These are phyloP conservation scores for Ascochyta lentis DNA, from an alignment of 2,329 filamentous ascomycete genomes.

Conservation along the genomic window DNA sequence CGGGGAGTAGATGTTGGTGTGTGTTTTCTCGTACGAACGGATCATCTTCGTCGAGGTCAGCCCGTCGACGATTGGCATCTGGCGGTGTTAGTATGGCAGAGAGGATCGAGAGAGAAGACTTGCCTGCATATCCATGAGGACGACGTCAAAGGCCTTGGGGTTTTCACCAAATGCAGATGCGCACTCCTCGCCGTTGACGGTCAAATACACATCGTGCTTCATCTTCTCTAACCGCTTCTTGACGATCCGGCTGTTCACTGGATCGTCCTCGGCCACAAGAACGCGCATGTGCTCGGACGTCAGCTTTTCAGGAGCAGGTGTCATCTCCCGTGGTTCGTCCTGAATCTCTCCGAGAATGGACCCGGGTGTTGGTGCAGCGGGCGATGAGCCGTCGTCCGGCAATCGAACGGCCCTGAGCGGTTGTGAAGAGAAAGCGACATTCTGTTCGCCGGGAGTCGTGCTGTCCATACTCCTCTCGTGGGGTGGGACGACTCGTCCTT, in stretches of 20 bases:
- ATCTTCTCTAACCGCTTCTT: conserved; percentile 79
- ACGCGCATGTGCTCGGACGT: conserved; percentile 64
- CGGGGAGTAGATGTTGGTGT: conserved; percentile 62
- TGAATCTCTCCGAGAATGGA: conserved; percentile 40
- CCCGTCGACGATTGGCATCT: conserved; percentile 95
- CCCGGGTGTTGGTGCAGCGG: conserved; percentile 25
- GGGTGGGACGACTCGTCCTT: conserved; percentile 25
- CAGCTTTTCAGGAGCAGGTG: conserved; percentile 19
- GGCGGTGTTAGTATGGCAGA: conserved; percentile 7
- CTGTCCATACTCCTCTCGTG: conserved; percentile 54
- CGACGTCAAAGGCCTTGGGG: conserved; percentile 71
- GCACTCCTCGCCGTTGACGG: conserved; percentile 86
- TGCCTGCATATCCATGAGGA: conserved; percentile 94
- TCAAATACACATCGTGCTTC: conserved; percentile 74
- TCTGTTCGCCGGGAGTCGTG: conserved; percentile 48
- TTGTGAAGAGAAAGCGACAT: conserved; percentile 49
- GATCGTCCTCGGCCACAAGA: conserved; percentile 86
- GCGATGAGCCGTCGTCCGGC: conserved; percentile 50
- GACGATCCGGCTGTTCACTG: conserved; percentile 83
- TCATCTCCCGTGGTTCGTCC: conserved; percentile 23
- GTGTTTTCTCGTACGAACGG: conserved; percentile 69
- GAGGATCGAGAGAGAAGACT: conserved; percentile 36
- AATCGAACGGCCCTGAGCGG: conserved; percentile 56
- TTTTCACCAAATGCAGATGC: conserved; percentile 71
- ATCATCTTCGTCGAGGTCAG: conserved; percentile 84